Evolutionary conservation across 23 red algal genomes (phyloP), one percentile per base, ranked within the genome.

Genomic region (Gracilaria domingensis): DNA sequence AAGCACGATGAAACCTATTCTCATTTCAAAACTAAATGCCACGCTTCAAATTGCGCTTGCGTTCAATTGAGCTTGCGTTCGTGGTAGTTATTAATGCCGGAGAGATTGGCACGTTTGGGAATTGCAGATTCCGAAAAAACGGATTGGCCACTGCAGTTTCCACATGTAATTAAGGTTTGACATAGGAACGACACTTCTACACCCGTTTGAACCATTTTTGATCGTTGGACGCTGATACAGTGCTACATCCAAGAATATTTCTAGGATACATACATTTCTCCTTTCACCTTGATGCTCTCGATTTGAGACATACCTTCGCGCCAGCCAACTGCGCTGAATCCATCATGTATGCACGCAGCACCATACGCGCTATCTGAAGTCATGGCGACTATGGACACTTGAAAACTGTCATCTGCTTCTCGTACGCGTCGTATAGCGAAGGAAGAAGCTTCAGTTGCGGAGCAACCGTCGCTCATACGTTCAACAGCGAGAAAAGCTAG

Each of bases 1-100:
- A 25, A 86, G 21, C 70, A 67, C 87, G 4, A 28, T 96, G 66
- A 69, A 78, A 44, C 94, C 94, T 0, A 71, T 88, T 66, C 35
- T 84, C 40, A 90, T 97, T 48, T 93, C 90, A 11, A 97, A 97
- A 69, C 35, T 92, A 13, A 97, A 97, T 81, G 93, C 95, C 2
- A 81, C 95, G 24, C 50, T 93, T 48, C 95, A 97, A 80, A 69
- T 97, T n/a, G 61, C 87, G 25, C 69, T 97, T 29, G 38, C n/a
- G n/a, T n/a, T n/a, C n/a, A n/a, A n/a, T n/a, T n/a, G n/a, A n/a
- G n/a, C n/a, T n/a, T n/a, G n/a, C 83, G n/a, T 76, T 91, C 33
- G 67, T 50, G 12, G 74, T 44, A 49, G 40, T 96, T 55, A 9
- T 91, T 34, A 62, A 72, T 65, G 89, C 77, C n/a, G 42, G 75